phyloP scores from a whole-genome alignment of 495 filamentous ascomycete genomes.

The Aspergillus kassunensis region DNA sequence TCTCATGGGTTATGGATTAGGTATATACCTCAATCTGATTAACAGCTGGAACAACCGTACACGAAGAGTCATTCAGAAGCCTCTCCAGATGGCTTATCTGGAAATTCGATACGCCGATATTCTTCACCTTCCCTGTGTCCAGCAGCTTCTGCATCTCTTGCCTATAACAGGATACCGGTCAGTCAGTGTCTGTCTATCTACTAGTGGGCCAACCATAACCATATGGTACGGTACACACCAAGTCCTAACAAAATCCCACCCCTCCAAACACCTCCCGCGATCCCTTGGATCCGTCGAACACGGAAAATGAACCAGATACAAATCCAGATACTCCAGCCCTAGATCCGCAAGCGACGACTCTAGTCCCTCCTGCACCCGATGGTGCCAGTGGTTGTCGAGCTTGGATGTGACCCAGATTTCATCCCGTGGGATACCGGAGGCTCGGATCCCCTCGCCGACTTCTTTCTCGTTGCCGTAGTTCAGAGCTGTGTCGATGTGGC shows the following conservation, averaged over 20 bases:
- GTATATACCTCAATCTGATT: conserved; percentile 8
- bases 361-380: neutral
- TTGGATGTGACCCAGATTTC: conserved; percentile 9
- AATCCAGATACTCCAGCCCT: conserved; percentile 3
- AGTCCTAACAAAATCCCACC: conserved; percentile 8
- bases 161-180: no score
- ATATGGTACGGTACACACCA: neutral
- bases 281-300: conserved; percentile 10
- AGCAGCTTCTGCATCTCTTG: conserved; percentile 7
- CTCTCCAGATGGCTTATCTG: conserved; percentile 7
- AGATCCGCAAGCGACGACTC: neutral
- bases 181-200: no score
- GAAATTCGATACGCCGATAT: conserved; percentile 11
- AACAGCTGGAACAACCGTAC: conserved; percentile 5
- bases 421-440: neutral
- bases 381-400: conserved; percentile 7
- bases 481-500: conserved; percentile 7
- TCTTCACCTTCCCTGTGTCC: neutral
- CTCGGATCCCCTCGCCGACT: conserved; percentile 2
- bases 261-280: neutral
- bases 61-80: conserved; percentile 7
- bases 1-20: neutral
- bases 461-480: conserved; percentile 10
- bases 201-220: no score
- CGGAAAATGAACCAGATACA: conserved; percentile 7